phyloP scores from a whole-genome alignment of 495 filamentous ascomycete genomes.

The Penicillium verhagenii region DNA sequence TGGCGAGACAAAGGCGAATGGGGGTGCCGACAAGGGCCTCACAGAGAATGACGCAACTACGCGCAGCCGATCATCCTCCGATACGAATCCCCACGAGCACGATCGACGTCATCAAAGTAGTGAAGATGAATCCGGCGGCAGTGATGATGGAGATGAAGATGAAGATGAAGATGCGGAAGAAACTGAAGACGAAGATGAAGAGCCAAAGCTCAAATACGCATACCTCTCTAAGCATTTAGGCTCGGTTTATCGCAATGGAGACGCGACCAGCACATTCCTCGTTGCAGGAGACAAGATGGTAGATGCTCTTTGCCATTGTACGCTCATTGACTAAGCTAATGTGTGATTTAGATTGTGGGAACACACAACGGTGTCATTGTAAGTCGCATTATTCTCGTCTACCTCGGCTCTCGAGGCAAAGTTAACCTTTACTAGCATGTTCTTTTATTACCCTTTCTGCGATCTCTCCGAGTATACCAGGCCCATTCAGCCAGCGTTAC shows the following conservation, averaged over 20 bases:
- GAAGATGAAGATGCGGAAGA: constrained; percentile 48
- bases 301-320: constrained; percentile 3
- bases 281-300: constrained; percentile 97
- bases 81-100: constrained; percentile 20
- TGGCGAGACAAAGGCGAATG: constrained; percentile 38
- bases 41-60: constrained; percentile 19
- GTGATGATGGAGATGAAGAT: constrained; percentile 13
- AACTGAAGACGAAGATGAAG: constrained; percentile 86
- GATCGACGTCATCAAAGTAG: constrained; percentile 14
- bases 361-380: constrained; percentile 98
- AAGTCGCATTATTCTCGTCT: constrained; percentile 35
- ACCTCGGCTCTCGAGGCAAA: background rate
- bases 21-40: constrained; percentile 19
- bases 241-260: constrained; percentile 86
- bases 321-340: constrained; percentile 10
- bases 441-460: constrained; percentile 74
- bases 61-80: constrained; percentile 23
- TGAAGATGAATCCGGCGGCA: constrained; percentile 25
- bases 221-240: constrained; percentile 76
- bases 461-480: constrained; percentile 77
- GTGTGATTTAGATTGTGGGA: constrained; percentile 68
- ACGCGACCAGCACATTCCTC: constrained; percentile 86
- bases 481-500: constrained; percentile 91
- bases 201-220: constrained; percentile 90
- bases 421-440: constrained; percentile 64